Percentiles rank a stretch among this genome's conserved stretches.
These are phyloP conservation scores for Keithomyces neogunnii DNA, from an alignment of 2,329 filamentous ascomycete genomes.

Conservation along the genomic window DNA sequence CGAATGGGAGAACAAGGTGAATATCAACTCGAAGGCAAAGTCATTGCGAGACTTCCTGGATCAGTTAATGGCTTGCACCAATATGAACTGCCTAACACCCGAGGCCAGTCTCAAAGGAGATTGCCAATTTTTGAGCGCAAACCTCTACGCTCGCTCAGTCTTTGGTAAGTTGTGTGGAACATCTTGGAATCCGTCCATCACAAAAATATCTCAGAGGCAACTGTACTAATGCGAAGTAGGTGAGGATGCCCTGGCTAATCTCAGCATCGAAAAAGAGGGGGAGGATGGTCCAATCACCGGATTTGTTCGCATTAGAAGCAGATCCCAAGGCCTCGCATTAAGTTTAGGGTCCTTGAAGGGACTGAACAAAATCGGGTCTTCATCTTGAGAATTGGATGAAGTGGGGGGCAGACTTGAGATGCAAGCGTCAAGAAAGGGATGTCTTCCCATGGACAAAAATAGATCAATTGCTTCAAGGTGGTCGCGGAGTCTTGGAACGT, in stretches of 20 bases:
- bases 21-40: slow-evolving; percentile 97
- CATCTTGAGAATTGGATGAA: slow-evolving; percentile 13
- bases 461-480: not conserved
- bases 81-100: slow-evolving; percentile 96
- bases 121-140: slow-evolving; percentile 95
- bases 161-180: slow-evolving; percentile 66
- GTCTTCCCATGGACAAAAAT: not conserved
- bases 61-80: slow-evolving; percentile 93
- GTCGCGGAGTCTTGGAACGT: not conserved
- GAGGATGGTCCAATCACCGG: slow-evolving; percentile 92
- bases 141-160: slow-evolving; percentile 91
- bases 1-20: slow-evolving; percentile 99
- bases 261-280: slow-evolving; percentile 96
- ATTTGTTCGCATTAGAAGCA: slow-evolving; percentile 95
- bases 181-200: not conserved
- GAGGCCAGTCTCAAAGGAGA: slow-evolving; percentile 95
- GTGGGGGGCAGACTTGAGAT: too few species aligned
- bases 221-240: slow-evolving; percentile 44
- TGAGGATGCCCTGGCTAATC: slow-evolving; percentile 93
- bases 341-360: slow-evolving; percentile 93
- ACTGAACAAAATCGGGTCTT: slow-evolving; percentile 66
- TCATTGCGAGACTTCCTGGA: slow-evolving; percentile 84
- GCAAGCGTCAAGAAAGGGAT: not conserved
- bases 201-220: not conserved
- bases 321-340: slow-evolving; percentile 88